Evolutionary conservation across 139 green algal species (phyloP).

Genomic region (Mesotaenium endlicherianum): DNA sequence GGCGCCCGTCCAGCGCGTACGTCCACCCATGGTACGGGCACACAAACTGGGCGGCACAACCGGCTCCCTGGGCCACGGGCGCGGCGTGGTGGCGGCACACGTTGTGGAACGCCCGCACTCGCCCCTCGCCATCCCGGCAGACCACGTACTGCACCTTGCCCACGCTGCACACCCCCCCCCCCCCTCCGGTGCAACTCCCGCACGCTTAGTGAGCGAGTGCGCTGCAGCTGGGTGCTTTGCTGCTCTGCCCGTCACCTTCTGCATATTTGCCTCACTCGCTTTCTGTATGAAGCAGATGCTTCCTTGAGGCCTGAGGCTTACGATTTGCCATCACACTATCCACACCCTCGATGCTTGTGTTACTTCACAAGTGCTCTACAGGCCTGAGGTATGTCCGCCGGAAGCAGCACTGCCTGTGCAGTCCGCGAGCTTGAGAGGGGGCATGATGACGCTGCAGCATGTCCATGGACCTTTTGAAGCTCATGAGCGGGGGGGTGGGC

Average conservation of each 20-base stretch:
- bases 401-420: too few relatives aligned
- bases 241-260: too few relatives aligned
- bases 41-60: conserved; percentile 42
- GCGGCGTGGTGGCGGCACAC: conserved; percentile 67
- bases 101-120: conserved; percentile 66
- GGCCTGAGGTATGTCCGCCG: too few relatives aligned
- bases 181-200: background rate
- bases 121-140: background rate
- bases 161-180: background rate
- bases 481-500: too few relatives aligned
- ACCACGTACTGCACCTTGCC: background rate
- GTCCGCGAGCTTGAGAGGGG: too few relatives aligned
- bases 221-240: background rate
- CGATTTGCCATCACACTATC: background rate
- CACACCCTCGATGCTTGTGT: too few relatives aligned
- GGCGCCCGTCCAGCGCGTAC: conserved; percentile 46
- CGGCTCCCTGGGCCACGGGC: conserved; percentile 52
- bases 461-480: too few relatives aligned
- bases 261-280: background rate
- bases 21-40: conserved; percentile 70
- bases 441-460: too few relatives aligned
- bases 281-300: background rate
- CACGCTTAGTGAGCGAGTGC: background rate
- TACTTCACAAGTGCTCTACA: too few relatives aligned
- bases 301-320: background rate